Conservation (phyloP, 352 stramenopile genomes). For the Aphanomyces invadans region DNA sequence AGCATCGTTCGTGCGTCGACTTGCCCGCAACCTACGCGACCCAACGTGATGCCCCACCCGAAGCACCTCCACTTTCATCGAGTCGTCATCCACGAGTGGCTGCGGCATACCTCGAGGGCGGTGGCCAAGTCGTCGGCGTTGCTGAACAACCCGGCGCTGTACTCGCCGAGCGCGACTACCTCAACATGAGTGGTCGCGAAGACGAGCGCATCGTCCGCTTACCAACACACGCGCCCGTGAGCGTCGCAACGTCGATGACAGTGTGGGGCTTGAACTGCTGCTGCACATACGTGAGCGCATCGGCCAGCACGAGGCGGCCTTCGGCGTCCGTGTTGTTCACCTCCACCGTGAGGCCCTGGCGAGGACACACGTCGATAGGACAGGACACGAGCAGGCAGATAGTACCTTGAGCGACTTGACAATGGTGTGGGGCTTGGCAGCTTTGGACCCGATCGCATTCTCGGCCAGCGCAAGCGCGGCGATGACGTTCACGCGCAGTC, state of each 20-base stretch:
- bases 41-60: not conserved
- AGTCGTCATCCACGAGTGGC: too few relatives aligned
- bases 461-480: constrained; percentile 68
- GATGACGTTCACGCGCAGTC: constrained; percentile 77
- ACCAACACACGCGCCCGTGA: constrained; percentile 87
- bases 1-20: constrained; percentile 76
- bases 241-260: constrained; percentile 91
- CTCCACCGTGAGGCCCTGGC: constrained; percentile 77
- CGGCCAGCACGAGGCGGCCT: constrained; percentile 84
- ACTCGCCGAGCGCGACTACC: constrained; percentile 78
- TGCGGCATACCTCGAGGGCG: constrained; percentile 44
- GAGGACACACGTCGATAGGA: not conserved
- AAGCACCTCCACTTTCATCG: too few relatives aligned
- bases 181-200: not conserved
- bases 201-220: constrained; percentile 3
- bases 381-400: not conserved
- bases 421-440: constrained; percentile 80
- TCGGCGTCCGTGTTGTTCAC: constrained; percentile 92
- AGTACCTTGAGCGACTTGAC: constrained; percentile 78
- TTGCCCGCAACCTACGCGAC: constrained; percentile 39
- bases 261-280: constrained; percentile 83
- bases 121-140: constrained; percentile 84
- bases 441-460: constrained; percentile 82
- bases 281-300: constrained; percentile 85
- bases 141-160: constrained; percentile 87